Evolutionary conservation across 208 protist species (phyloP).

Genomic region (Trypanosoma boissoni): DNA sequence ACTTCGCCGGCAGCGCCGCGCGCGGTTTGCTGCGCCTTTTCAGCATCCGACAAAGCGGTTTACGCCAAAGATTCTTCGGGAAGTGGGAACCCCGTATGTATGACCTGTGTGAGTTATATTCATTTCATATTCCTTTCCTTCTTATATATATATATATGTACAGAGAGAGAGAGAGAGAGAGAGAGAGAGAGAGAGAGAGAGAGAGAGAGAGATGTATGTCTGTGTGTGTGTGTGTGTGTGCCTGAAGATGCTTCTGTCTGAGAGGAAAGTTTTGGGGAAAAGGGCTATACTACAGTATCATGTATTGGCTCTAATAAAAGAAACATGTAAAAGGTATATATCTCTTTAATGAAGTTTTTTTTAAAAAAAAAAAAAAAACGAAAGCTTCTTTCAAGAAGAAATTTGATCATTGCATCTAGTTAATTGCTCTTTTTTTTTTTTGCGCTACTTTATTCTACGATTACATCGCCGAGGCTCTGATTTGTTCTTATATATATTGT

Average conservation of each 20-base stretch:
- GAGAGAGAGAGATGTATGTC: background rate
- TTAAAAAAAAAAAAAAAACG: background rate
- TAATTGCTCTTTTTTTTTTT: too few species aligned
- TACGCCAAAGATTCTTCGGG: too few species aligned
- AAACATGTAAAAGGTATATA: too few species aligned
- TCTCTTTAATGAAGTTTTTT: too few species aligned
- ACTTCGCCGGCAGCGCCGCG: conserved; percentile 37
- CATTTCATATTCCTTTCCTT: background rate
- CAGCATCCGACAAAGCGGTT: conserved; percentile 40
- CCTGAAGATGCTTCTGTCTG: too few species aligned
- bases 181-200: conserved; percentile 1
- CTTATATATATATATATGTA: conserved; percentile 7
- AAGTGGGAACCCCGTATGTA: too few species aligned
- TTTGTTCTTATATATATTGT: too few species aligned
- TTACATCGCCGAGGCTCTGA: too few species aligned
- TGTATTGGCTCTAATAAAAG: background rate
- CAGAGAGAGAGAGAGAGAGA: background rate
- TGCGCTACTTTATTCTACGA: too few species aligned
- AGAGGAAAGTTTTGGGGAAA: background rate
- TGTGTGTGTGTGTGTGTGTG: too few species aligned
- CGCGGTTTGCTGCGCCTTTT: conserved; percentile 47
- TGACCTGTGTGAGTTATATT: background rate
- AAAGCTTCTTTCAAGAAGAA: conserved; percentile 11
- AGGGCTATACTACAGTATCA: background rate
- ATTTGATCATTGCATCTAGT: too few species aligned